Conservation (phyloP, 345 rosid genomes). For the Diplotaxis tenuifolia region DNA sequence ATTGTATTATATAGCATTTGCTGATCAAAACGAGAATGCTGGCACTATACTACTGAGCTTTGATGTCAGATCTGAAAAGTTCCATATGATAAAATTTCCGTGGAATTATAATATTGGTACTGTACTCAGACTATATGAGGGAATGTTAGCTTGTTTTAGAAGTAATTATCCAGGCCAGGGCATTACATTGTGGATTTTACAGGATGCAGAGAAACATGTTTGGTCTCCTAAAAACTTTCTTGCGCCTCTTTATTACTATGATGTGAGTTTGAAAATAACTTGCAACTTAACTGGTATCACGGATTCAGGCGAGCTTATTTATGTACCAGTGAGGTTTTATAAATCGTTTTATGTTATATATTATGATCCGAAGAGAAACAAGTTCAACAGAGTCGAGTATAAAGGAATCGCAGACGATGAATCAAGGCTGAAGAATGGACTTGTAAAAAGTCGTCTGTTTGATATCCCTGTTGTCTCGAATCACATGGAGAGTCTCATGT, state of each 20-base stretch:
- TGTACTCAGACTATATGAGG: not conserved
- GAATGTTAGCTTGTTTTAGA: not conserved
- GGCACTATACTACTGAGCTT: not conserved
- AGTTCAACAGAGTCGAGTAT: not conserved
- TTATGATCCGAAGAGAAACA: not conserved
- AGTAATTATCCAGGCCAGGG: not conserved
- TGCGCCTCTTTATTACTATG: not conserved
- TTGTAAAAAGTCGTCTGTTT: not conserved
- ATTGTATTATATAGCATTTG: not conserved
- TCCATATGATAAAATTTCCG: not conserved
- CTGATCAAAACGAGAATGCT: not conserved
- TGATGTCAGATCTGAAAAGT: not conserved
- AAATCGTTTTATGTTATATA: not conserved
- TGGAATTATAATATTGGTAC: not conserved
- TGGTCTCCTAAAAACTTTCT: not conserved
- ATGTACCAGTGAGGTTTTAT: not conserved
- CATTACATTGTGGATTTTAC: not conserved
- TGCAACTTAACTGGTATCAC: not conserved
- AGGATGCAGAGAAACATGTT: not conserved
- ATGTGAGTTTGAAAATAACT: not conserved
- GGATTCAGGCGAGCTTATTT: constrained; percentile 4
- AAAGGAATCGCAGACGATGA: not conserved
- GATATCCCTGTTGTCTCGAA: not conserved
- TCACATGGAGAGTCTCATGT: not conserved
- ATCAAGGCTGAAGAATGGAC: not conserved